Percentiles rank a stretch among this genome's conserved stretches.
Conservation (phyloP, 139 green algal species). For the Chlorella vulgaris region DNA sequence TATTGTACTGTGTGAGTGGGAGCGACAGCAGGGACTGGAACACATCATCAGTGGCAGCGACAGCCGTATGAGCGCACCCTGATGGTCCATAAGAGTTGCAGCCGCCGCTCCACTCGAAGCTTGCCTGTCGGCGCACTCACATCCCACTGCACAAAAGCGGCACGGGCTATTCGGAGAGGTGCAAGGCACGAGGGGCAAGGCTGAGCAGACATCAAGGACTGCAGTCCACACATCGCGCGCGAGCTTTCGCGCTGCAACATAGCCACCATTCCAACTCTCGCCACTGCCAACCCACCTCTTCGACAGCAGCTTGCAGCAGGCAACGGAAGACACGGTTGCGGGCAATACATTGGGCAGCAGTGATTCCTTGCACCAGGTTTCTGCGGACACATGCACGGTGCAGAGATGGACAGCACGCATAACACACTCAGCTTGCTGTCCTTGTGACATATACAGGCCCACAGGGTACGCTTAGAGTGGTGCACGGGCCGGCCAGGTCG, state of each 20-base stretch:
- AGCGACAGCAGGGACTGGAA: not conserved
- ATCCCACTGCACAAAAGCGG: not conserved
- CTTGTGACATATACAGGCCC: too few species aligned
- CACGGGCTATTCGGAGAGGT: not conserved
- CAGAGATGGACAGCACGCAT: too few species aligned
- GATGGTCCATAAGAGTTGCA: not conserved
- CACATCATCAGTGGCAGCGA: not conserved
- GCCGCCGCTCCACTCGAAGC: not conserved
- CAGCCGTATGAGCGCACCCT: not conserved
- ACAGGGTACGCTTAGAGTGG: too few species aligned
- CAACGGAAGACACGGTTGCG: not conserved
- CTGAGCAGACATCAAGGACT: not conserved
- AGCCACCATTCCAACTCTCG: not conserved
- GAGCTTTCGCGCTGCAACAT: too few species aligned
- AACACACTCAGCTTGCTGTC: too few species aligned
- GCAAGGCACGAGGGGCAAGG: not conserved
- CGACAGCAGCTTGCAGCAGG: not conserved
- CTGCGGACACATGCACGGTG: not conserved
- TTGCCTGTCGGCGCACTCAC: not conserved
- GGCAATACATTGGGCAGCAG: not conserved
- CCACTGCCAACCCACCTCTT: slow-evolving; percentile 1
- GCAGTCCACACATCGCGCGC: too few species aligned
- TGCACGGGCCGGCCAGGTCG: too few species aligned
- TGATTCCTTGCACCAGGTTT: not conserved
- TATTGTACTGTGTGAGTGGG: too few species aligned